Evolutionary conservation across 2,329 filamentous ascomycete species (phyloP), one percentile per base, ranked within the genome.

Genomic region (Pestalotiopsis sp.): DNA sequence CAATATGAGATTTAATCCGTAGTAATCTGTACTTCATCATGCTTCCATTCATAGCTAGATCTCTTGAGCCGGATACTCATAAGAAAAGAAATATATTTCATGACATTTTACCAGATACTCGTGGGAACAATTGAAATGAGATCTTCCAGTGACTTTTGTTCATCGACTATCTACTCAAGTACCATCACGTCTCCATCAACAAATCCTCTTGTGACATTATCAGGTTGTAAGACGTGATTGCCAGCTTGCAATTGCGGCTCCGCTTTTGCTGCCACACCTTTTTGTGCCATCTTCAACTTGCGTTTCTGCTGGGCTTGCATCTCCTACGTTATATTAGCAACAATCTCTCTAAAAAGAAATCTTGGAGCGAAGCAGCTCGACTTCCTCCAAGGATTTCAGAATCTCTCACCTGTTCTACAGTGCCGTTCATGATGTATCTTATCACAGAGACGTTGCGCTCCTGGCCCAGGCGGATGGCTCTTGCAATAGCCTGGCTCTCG

Each of bases 401-500:
- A 27, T 13, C 40, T 73, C 79, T 68, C 68, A 85, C 85, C 73
- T 81, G 73, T 72, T 87, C 85, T 0, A 86, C 80, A 0, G 82
- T 83, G 0, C 76, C 65, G 0, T 78, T 73, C 0, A 84, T 79
- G 0, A 86, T 76, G 58, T 87, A 88, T 31, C 84, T 80, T 0
- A 78, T 83, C 0, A 87, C 80, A 0, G 74, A 68, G 0, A 88
- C 85, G 11, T 80, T 66, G 4, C 80, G 71, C 1, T 75, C 72
- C 68, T 88, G 86, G 0, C 84, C 83, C 0, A 88, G 75, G 0
- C 86, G 80, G 3, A 86, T 75, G 0, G 83, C 84, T 12, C 86
- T 77, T 0, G 80, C 84, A 13, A 88, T 82, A 0, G 86, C 86
- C 67, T 89, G 86, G 13, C 80, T 81, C 68, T 88, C 86, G 0